phyloP scores from a whole-genome alignment of 2,329 filamentous ascomycete species.

The Metarhizium rileyi region DNA sequence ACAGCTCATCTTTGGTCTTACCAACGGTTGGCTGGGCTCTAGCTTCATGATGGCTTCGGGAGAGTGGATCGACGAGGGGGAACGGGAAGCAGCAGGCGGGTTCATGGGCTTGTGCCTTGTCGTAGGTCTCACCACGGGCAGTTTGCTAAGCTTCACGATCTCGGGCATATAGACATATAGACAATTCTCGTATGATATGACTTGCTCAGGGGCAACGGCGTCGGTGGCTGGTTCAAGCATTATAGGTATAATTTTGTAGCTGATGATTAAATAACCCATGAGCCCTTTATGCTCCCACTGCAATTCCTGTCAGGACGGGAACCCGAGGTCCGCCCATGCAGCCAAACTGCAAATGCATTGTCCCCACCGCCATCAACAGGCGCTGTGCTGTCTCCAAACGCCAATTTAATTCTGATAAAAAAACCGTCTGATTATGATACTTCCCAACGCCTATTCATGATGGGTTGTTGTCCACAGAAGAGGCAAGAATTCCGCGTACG shows the following conservation, averaged over 20 bases:
- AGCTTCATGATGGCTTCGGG: constrained; percentile 86
- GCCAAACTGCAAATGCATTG: background rate
- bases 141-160: constrained; percentile 75
- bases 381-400: constrained; percentile 4
- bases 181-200: background rate
- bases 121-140: constrained; percentile 72
- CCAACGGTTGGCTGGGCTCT: constrained; percentile 79
- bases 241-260: background rate
- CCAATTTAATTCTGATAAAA: background rate
- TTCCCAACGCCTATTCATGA: constrained; percentile 2
- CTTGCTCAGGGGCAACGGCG: background rate
- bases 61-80: constrained; percentile 70
- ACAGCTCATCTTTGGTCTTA: constrained; percentile 73
- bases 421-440: background rate
- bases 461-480: background rate
- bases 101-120: constrained; percentile 95
- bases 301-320: background rate
- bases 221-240: background rate
- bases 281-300: too few species aligned
- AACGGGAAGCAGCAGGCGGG: constrained; percentile 79
- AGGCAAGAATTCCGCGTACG: background rate
- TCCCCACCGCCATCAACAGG: background rate
- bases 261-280: background rate
- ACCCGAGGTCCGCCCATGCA: background rate
- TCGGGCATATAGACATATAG: constrained; percentile 29